Evolutionary conservation across 345 rosid species (phyloP).

Genomic region (Eucalyptus marginata): DNA sequence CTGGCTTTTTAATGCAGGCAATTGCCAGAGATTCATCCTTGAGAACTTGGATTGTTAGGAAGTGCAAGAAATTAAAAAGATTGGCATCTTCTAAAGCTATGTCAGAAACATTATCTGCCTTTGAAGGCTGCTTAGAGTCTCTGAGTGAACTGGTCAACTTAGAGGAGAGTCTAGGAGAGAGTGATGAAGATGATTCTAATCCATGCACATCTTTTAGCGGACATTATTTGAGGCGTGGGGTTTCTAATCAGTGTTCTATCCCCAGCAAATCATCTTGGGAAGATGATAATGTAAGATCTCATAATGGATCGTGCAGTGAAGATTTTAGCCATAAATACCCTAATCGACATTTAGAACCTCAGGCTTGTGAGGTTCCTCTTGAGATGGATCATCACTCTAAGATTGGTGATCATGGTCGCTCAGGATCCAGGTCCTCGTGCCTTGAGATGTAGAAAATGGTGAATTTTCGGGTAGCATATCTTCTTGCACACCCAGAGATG

Average conservation of each 20-base stretch:
- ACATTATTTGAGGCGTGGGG: slow-evolving; percentile 8
- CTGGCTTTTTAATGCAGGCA: slow-evolving; percentile 34
- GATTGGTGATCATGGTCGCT: slow-evolving; percentile 49
- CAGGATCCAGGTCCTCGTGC: slow-evolving; percentile 54
- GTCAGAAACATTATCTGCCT: slow-evolving; percentile 31
- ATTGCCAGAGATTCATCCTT: slow-evolving; percentile 44
- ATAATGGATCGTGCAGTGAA: slow-evolving; percentile 5
- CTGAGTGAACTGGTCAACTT: slow-evolving; percentile 22
- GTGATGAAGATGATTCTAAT: slow-evolving; percentile 47
- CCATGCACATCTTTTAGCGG: slow-evolving; percentile 9
- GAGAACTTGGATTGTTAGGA: slow-evolving; percentile 55
- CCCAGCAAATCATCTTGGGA: slow-evolving; percentile 13
- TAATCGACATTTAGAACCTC: slow-evolving; percentile 27
- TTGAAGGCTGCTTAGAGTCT: slow-evolving; percentile 45
- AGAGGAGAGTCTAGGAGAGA: slow-evolving; percentile 39
- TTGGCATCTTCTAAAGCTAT: slow-evolving; percentile 32
- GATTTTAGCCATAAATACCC: slow-evolving; percentile 7
- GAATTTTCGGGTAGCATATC: slow-evolving; percentile 53
- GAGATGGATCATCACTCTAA: slow-evolving; percentile 31
- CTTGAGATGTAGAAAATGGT: slow-evolving; percentile 58
- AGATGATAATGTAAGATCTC: slow-evolving; percentile 4
- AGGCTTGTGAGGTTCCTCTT: slow-evolving; percentile 5
- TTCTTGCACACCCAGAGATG: slow-evolving; percentile 57
- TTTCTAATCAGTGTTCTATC: slow-evolving; percentile 16
- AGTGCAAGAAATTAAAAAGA: slow-evolving; percentile 43